phyloP scores from a whole-genome alignment of 768 basidiomycete species.

The Lactifluus volemus region DNA sequence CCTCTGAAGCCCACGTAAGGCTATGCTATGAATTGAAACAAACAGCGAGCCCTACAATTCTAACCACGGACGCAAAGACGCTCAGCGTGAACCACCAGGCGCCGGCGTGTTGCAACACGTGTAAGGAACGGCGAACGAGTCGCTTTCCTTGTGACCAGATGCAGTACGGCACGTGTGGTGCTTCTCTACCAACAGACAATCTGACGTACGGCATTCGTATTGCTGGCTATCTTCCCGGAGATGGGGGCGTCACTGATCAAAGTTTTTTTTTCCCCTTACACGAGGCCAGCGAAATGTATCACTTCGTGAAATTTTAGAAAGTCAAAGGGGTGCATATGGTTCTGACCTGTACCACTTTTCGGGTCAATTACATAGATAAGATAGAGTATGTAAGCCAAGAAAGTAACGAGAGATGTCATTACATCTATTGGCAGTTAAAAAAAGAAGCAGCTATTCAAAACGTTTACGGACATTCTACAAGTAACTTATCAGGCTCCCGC shows the following conservation, averaged over 20 bases:
- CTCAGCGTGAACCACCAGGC: not conserved
- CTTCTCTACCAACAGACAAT: not conserved
- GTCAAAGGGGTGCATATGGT: not conserved
- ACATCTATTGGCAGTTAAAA: too few species aligned
- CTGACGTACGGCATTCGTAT: not conserved
- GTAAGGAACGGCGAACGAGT: not conserved
- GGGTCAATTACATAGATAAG: not conserved
- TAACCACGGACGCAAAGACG: too few species aligned
- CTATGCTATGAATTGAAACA: too few species aligned
- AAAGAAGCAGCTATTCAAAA: too few species aligned
- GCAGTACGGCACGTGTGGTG: not conserved
- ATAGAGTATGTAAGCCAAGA: not conserved
- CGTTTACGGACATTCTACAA: too few species aligned
- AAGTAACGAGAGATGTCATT: too few species aligned
- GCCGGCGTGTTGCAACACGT: slow-evolving; percentile 4
- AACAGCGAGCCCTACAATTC: too few species aligned
- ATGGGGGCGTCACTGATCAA: not conserved
- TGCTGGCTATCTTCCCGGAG: not conserved
- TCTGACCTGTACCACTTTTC: not conserved
- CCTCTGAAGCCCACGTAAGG: not conserved
- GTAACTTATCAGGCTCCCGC: too few species aligned
- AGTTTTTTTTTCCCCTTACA: not conserved
- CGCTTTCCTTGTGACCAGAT: not conserved
- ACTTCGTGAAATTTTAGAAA: not conserved
- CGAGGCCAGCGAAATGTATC: not conserved